Evolutionary conservation across 345 rosid genomes (phyloP).

Genomic region (Brassica incana): DNA sequence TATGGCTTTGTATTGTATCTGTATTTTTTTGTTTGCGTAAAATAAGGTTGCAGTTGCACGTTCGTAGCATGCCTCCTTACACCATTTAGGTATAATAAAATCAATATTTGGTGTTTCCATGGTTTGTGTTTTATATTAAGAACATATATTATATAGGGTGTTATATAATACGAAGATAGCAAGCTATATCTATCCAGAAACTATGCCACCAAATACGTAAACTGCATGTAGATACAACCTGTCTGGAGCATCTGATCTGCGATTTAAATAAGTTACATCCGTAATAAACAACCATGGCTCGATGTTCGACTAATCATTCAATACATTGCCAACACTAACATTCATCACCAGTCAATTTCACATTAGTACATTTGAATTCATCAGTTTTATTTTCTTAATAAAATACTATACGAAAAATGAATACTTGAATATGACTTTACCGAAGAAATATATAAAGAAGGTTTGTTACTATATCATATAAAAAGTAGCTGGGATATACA

Average conservation of each 20-base stretch:
- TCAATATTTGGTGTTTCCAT: neutral
- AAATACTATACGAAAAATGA: neutral
- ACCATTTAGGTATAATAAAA: constrained; percentile 19
- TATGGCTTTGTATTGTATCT: neutral
- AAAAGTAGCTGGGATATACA: neutral
- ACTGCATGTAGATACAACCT: constrained; percentile 37
- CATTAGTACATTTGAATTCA: neutral
- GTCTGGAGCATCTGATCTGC: neutral
- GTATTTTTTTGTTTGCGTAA: constrained; percentile 24
- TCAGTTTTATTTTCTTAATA: neutral
- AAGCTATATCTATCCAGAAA: constrained; percentile 25
- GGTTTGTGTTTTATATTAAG: neutral
- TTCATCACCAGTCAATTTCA: neutral
- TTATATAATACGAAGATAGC: constrained; percentile 18
- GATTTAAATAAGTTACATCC: neutral
- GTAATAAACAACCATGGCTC: neutral
- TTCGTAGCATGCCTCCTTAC: constrained; percentile 35
- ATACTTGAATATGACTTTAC: neutral
- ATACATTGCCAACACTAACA: neutral
- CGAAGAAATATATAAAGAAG: neutral
- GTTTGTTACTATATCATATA: neutral
- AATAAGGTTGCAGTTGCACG: constrained; percentile 37
- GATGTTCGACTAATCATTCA: constrained; percentile 14
- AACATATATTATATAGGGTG: neutral
- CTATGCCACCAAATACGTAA: constrained; percentile 40